Base-by-base conservation (phyloP, 2,329 filamentous ascomycete genomes). In the Byssochlamys sp. region DNA sequence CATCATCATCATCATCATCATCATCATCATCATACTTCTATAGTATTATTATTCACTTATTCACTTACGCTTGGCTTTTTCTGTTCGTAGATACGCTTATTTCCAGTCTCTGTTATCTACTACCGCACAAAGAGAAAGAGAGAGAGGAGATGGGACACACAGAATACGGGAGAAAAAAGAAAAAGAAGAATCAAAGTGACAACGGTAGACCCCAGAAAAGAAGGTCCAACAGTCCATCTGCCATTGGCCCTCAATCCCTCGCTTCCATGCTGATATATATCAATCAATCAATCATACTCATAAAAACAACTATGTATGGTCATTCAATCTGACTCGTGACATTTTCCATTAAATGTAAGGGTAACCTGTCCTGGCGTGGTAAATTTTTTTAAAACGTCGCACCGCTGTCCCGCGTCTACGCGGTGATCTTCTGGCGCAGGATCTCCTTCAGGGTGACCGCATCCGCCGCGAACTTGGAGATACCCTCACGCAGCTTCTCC, bases 401-500 rank as follows among this genome's bases (percentile, higher is more conserved):
- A 19, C 19, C 9, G 28, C n/a, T 2, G 14, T 5, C 19, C 19
- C 19, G 19, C 27, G 63, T 61, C 58, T 73, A 74, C 62, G 73
- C 75, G 69, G 79, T 70, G 68, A 97, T 82, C 89, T 96, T 97
- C 78, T 85, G 77, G 83, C 87, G 87, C 72, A 99, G 83, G 71
- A 95, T 91, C 63, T 84, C 83, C 88, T 97, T 97, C 69, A 99
- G 86, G 60, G 90, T 95, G 65, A 91, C 80, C 66, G 94, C 91
- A 72, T 99, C 94, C 67, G 94, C 94, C 59, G 94, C 92, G 72
- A 99, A 99, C 82, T 96, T 96, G 83, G 90, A 95, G 83, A 99
- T 99, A 79, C 94, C 94, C 81, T 99, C 94, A 62, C 91, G 89
- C 69, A 99, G 86, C 88, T 99, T 99, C 87, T 97, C 91, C 66